These are phyloP conservation scores for Oenanthe sinensis DNA, from an alignment of 129 eudicot genomes.

Conservation along the genomic window DNA sequence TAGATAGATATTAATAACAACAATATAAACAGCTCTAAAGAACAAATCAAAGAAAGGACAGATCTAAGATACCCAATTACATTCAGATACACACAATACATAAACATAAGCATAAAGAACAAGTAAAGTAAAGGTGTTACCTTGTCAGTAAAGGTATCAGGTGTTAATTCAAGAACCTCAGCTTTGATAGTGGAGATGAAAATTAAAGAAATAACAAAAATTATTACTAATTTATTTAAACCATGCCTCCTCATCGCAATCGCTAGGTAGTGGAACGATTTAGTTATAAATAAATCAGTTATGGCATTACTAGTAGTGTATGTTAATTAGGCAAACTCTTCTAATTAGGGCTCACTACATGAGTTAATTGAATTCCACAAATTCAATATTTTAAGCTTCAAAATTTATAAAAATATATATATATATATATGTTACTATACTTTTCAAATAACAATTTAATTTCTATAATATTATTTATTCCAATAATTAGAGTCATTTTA, in stretches of 20 bases:
- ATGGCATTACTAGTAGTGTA: no score
- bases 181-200: constrained; percentile 32
- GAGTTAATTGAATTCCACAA: no score
- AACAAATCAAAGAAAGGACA: background rate
- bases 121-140: constrained; percentile 20
- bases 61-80: background rate
- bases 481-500: no score
- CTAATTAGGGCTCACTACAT: no score
- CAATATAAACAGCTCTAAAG: constrained; percentile 5
- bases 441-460: no score
- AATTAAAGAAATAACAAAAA: constrained; percentile 22
- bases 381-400: no score
- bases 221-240: background rate
- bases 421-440: no score
- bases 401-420: no score
- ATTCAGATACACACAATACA: background rate
- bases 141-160: constrained; percentile 66
- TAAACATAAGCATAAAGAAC: background rate
- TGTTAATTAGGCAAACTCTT: no score
- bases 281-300: background rate
- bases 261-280: background rate
- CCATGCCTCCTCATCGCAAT: background rate
- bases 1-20: background rate
- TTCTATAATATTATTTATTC: no score
- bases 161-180: constrained; percentile 73